phyloP scores from a whole-genome alignment of 2,329 filamentous ascomycete genomes.

The Apiospora kogelbergensis region DNA sequence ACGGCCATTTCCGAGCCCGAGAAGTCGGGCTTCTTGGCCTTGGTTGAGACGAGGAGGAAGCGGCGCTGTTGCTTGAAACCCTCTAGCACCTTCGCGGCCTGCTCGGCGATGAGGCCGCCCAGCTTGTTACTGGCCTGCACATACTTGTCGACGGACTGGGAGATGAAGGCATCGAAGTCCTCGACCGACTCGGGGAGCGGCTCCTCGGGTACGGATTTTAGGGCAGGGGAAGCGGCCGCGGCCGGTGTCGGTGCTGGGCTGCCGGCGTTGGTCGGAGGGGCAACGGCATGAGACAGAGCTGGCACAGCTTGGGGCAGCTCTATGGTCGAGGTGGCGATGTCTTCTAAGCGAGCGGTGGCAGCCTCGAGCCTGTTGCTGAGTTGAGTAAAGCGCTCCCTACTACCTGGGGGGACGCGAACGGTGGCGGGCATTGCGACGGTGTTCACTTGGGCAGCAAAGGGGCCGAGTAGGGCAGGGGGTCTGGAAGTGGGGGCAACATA shows the following conservation, averaged over 20 bases:
- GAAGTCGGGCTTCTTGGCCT: conserved; percentile 87
- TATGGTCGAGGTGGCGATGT: conserved; percentile 79
- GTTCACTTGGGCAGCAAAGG: not conserved
- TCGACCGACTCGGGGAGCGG: conserved; percentile 75
- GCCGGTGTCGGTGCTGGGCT: conserved; percentile 17
- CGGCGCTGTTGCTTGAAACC: conserved; percentile 84
- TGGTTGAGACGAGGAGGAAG: conserved; percentile 84
- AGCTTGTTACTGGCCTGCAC: conserved; percentile 75
- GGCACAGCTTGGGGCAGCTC: conserved; percentile 56
- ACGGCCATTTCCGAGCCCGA: conserved; percentile 56
- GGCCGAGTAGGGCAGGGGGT: not conserved
- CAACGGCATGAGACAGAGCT: conserved; percentile 41
- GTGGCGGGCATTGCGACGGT: conserved; percentile 17
- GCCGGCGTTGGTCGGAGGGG: conserved; percentile 34
- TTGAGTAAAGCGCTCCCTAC: conserved; percentile 43
- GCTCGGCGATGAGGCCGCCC: conserved; percentile 75
- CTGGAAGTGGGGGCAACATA: conserved; percentile 47
- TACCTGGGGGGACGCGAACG: conserved; percentile 18
- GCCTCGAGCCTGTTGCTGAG: conserved; percentile 78
- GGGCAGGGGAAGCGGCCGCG: conserved; percentile 24
- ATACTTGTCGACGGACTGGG: conserved; percentile 73
- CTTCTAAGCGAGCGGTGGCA: conserved; percentile 91
- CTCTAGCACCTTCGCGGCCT: conserved; percentile 58
- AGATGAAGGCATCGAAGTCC: conserved; percentile 82
- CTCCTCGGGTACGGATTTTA: conserved; percentile 44